A percentile compares a stretch with the other conserved stretches of the same genome.
phyloP scores from a whole-genome alignment of 2,329 filamentous ascomycete genomes.

The Arthrobotrys sphaeroides region DNA sequence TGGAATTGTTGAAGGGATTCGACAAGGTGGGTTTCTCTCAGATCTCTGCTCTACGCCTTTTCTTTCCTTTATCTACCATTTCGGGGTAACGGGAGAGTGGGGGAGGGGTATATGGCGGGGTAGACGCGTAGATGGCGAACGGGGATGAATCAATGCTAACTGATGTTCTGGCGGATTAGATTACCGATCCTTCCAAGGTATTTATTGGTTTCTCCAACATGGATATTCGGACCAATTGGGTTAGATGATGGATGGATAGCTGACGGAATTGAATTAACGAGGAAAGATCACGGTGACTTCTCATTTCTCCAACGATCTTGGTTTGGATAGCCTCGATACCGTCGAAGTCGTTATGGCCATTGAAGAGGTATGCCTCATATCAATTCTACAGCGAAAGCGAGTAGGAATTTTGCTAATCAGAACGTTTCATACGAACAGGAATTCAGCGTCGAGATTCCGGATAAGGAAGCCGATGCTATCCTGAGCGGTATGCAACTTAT shows the following conservation, averaged over 20 bases:
- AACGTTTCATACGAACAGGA: conserved; percentile 64
- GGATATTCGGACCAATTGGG: neutral
- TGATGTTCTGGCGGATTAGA: conserved; percentile 65
- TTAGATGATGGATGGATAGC: neutral
- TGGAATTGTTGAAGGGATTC: conserved; percentile 92
- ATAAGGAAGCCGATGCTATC: conserved; percentile 94
- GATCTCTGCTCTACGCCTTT: no score
- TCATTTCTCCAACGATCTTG: conserved; percentile 97
- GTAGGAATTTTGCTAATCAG: conserved; percentile 1
- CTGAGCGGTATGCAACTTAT: conserved; percentile 81
- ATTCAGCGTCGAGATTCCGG: conserved; percentile 95
- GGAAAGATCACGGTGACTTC: conserved; percentile 83
- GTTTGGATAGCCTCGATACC: conserved; percentile 95
- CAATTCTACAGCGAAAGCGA: no score
- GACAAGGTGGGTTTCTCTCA: conserved; percentile 80
- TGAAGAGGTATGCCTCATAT: conserved; percentile 77
- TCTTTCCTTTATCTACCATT: no score
- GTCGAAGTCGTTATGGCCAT: conserved; percentile 99
- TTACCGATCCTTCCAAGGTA: conserved; percentile 74
- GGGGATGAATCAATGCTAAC: neutral
- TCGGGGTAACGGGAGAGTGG: no score
- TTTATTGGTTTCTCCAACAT: conserved; percentile 56
- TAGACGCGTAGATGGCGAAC: neutral
- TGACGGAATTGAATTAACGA: conserved; percentile 41
- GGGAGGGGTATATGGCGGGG: neutral